These are phyloP conservation scores for Anthracocystis panici-leucophaei DNA, from an alignment of 1,284 basidiomycete species.

Conservation along the genomic window DNA sequence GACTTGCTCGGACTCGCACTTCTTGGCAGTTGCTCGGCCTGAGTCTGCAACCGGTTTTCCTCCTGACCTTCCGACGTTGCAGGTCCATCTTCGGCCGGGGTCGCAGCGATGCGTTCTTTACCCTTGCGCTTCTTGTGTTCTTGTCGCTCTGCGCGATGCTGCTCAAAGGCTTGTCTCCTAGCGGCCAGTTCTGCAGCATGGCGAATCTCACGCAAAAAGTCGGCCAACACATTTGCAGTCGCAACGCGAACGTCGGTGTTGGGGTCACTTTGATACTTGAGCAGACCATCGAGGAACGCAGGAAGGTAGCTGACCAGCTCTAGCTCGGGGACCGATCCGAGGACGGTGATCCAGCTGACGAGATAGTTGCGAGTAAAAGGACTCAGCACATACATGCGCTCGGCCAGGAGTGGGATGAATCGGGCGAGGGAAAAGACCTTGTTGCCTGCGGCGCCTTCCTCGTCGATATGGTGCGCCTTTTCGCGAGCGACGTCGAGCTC, in stretches of 20 bases:
- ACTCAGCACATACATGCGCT: conserved; percentile 93
- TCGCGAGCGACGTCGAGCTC: conserved; percentile 66
- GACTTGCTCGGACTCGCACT: conserved; percentile 41
- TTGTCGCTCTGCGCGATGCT: conserved; percentile 30
- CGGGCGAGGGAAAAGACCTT: conserved; percentile 87
- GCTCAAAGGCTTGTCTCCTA: conserved; percentile 34
- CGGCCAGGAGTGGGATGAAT: conserved; percentile 92
- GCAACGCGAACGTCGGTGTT: conserved; percentile 92
- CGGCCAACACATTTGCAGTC: conserved; percentile 89
- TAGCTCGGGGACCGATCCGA: conserved; percentile 95
- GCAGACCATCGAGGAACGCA: conserved; percentile 89
- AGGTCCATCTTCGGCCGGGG: conserved; percentile 4
- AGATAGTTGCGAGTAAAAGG: conserved; percentile 96
- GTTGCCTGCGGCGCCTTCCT: conserved; percentile 53
- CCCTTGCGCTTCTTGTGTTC: conserved; percentile 72
- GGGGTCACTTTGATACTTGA: conserved; percentile 92
- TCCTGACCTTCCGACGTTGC: conserved; percentile 12
- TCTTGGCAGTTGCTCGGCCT: conserved; percentile 33
- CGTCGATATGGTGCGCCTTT: conserved; percentile 58
- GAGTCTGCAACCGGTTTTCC: conserved; percentile 71
- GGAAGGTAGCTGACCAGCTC: conserved; percentile 94
- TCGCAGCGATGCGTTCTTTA: conserved; percentile 67
- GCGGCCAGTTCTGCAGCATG: conserved; percentile 58
- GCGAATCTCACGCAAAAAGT: conserved; percentile 85
- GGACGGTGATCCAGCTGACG: conserved; percentile 93